Evolutionary conservation across 1,139 yeast genomes (phyloP), one percentile per base, ranked within the genome.

Genomic region (Protomyces inundatus): DNA sequence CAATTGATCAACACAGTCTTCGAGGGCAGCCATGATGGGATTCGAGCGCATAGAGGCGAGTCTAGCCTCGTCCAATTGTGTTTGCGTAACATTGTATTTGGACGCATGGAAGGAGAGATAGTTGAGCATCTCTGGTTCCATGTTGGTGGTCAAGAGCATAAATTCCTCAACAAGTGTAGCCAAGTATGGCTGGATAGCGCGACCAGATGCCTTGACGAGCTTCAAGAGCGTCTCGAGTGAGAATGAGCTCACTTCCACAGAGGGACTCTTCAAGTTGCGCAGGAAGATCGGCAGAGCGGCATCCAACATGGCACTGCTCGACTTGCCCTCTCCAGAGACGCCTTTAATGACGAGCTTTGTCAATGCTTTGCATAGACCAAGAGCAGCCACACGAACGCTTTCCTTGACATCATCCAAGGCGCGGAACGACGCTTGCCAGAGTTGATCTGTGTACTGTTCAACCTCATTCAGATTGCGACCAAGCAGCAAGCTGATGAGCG

Each of bases 331-430:
- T 9, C 74, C 74, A 46, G 81, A 85, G 16, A 87, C 81, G 46
- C 82, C 80, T 55, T 84, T 80, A 1, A 86, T 83, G 69, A 91
- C 77, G 3, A 83, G 79, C 12, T 84, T 81, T 0, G 96, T 84
- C 50, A 93, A 77, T 5, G 82, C 80, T 68, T 85, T 82, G 0
- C 96, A 85, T 40, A 93, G 77, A 55, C 80, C 82, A 60, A 81
- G 76, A 9, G 96, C 98, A 63, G 90, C 95, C 65, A 83, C 83
- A 58, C 98, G 80, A 3, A 93, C 98, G 76, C 95, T 88, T 58
- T 90, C 97, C 73, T 93, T 93, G 66, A 93, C 90, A 76, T 93
- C 98, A 75, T 93, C 98, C 82, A 91, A 84, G 0, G 84, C 83
- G 71, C 98, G 81, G 77, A 93, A 91, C 64, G 95, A 85, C 88